Evolutionary conservation across 140 eudicot species (phyloP), one percentile per base, ranked within the genome.

Genomic region (Senecio squalidus): DNA sequence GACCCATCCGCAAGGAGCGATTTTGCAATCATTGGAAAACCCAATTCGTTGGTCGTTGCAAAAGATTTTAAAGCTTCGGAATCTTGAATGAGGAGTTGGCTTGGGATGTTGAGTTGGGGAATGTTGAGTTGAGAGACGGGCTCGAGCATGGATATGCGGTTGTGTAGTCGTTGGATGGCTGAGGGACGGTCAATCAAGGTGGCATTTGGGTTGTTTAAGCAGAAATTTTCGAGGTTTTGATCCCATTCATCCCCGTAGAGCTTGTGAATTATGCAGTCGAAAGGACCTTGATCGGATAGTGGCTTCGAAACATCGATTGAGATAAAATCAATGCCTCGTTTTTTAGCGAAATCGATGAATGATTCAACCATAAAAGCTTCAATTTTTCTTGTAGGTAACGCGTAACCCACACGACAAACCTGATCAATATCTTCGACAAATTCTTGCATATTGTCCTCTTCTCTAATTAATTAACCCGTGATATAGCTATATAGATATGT

Each of bases 71-170:
- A 25, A 49, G 74, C 36, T 5, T 74, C 60, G 2, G 29, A 25
- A 39, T 71, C 76, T 41, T 50, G 76, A 25, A 85, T 49, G 22
- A 77, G 64, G 31, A 79, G 22, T 73, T 86, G 95, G 33, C 48
- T 66, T 9, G 92, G 92, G 45, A 76, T 58, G 9, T 27, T n/a
- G 48, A 46, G 67, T 8, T n/a, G 48, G 11, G 72, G 65, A 13
- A 55, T 6, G 6, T 62, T 48, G 53, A 86, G 70, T 3, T 66
- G 64, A 6, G 56, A 7, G 9, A 86, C 69, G 15, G 70, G 83
- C 28, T 79, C 60, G 27, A 86, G 92, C 95, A 86, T 86, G 55
- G 83, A 54, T 29, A 60, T 38, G 16, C 95, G 84, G 49, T 75
- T 67, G 68, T 77, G 85, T 43, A 86, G 88, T 51, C 74, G 59